A percentile compares a stretch with the other conserved stretches of the same genome.
Conservation (phyloP, 768 basidiomycete species). For the Collybia sordida region DNA sequence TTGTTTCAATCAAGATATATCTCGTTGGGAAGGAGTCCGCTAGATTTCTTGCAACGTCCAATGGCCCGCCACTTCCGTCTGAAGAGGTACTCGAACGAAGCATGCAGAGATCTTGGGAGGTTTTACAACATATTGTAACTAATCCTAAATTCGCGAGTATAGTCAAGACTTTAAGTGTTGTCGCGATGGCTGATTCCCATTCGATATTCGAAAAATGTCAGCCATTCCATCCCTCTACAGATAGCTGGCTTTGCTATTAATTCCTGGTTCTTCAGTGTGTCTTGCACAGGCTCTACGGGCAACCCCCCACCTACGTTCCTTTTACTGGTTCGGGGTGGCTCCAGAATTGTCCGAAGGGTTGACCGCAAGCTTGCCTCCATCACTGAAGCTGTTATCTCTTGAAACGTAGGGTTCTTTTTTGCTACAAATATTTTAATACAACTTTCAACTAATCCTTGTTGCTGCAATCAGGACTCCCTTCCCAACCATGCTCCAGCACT, state of each 20-base stretch:
- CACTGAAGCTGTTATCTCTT: slow-evolving; percentile 23
- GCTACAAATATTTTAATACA: no score
- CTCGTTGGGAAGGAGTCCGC: slow-evolving; percentile 26
- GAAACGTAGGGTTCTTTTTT: slow-evolving; percentile 25
- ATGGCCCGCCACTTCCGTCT: slow-evolving; percentile 23
- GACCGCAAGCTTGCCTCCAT: slow-evolving; percentile 26
- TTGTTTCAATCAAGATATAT: slow-evolving; percentile 36
- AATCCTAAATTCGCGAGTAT: slow-evolving; percentile 31
- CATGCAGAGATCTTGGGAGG: slow-evolving; percentile 38
- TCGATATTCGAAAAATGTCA: slow-evolving; percentile 36
- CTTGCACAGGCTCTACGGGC: slow-evolving; percentile 30
- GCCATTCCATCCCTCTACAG: slow-evolving; percentile 4
- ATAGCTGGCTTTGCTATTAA: not conserved
- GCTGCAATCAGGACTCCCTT: slow-evolving; percentile 6
- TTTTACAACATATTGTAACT: slow-evolving; percentile 33
- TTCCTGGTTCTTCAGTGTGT: slow-evolving; percentile 22
- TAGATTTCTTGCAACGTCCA: slow-evolving; percentile 28
- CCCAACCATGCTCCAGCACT: slow-evolving; percentile 22
- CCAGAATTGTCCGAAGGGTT: slow-evolving; percentile 27
- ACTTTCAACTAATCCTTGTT: no score
- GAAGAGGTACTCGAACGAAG: slow-evolving; percentile 25
- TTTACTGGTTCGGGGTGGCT: slow-evolving; percentile 36
- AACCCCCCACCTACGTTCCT: slow-evolving; percentile 31
- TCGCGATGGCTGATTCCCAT: slow-evolving; percentile 32
- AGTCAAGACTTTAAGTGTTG: slow-evolving; percentile 34